Evolutionary conservation across 2,329 filamentous ascomycete species (phyloP), one percentile per base, ranked within the genome.

Genomic region (Botrytis pseudocinerea): DNA sequence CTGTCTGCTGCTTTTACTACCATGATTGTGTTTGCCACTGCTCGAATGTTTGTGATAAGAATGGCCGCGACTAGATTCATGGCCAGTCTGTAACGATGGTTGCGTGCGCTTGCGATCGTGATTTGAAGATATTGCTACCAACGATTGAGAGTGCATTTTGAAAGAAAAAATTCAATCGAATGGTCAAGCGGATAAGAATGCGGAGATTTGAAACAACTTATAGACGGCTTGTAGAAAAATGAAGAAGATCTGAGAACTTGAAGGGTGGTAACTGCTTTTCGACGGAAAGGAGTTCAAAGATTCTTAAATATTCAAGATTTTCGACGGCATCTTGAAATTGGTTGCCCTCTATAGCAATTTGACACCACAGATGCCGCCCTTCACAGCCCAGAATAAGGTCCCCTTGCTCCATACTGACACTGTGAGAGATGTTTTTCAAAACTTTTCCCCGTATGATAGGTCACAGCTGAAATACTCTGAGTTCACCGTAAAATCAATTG

Each of bases 11-110:
- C 51, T 7, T 48, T 42, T 46, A 5, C 22, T 28, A 54, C n/a
- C 9, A n/a, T 54, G 22, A 10, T 59, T 68, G 16, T 35, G 60
- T 38, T 44, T 71, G 6, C 70, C 25, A 12, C 60, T 63, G 38
- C 62, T 68, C 40, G 40, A 60, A 28, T 38, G 14, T n/a, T 46
- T 46, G 28, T 61, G 28, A 10, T 46, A 54, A 70, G 68, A 61
- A 16, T 68, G 22, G 8, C 28, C 14, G 38, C 48, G 51, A 40
- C 38, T 68, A 14, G n/a, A 46, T 38, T 25, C 51, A 48, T 46
- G 48, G 20, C 62, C 8, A 48, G 51, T 38, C 59, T 38, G 38
- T 8, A 28, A n/a, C 9, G 32, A 38, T 25, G 62, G 46, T n/a
- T 25, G 35, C 59, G 20, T 54, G 20, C 38, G 32, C 22, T 65